Conservation (phyloP, 2,329 filamentous ascomycete species). For the Daldinia sp. region DNA sequence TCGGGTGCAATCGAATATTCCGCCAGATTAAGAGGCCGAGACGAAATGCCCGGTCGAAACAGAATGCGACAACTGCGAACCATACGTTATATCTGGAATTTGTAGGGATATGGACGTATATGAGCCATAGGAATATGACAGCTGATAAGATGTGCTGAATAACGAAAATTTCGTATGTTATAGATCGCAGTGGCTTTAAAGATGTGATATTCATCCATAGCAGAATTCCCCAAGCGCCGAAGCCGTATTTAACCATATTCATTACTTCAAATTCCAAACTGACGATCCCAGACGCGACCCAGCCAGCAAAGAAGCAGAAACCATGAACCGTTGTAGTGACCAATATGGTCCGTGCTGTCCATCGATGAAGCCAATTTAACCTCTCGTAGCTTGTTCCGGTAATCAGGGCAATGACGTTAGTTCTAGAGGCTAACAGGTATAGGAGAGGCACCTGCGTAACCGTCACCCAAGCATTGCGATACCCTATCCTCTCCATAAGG, state of each 20-base stretch:
- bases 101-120: conserved; percentile 69
- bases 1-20: conserved; percentile 57
- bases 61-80: conserved; percentile 69
- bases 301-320: conserved; percentile 72
- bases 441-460: conserved; percentile 71
- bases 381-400: conserved; percentile 72
- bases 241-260: conserved; percentile 71
- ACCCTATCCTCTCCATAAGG: conserved; percentile 71
- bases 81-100: conserved; percentile 70
- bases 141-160: conserved; percentile 71
- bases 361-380: conserved; percentile 77
- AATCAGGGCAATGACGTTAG: conserved; percentile 66
- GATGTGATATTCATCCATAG: conserved; percentile 72
- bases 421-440: conserved; percentile 68
- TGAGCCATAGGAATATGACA: conserved; percentile 67
- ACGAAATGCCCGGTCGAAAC: conserved; percentile 67
- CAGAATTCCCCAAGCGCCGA: conserved; percentile 71
- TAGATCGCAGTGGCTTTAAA: conserved; percentile 69
- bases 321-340: conserved; percentile 74
- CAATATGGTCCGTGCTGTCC: conserved; percentile 74
- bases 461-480: conserved; percentile 72
- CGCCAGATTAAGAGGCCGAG: conserved; percentile 58
- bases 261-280: conserved; percentile 66
- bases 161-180: conserved; percentile 75
- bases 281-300: conserved; percentile 67